phyloP scores from a whole-genome alignment of 306 rosid genomes.

The Parietaria judaica region DNA sequence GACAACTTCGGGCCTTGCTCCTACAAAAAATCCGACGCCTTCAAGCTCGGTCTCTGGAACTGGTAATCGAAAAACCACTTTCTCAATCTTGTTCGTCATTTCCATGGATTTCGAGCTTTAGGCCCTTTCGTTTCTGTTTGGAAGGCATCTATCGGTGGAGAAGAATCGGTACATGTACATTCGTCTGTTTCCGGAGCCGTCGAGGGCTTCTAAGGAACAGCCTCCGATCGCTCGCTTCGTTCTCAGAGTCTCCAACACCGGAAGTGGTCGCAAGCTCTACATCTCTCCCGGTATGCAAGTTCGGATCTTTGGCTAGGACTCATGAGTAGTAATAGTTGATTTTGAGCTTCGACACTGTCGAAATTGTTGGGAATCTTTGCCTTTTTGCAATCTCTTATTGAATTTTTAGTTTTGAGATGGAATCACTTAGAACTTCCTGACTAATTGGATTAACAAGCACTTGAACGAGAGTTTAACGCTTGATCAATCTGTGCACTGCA shows the following conservation, averaged over 20 bases:
- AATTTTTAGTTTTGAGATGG: too few relatives aligned
- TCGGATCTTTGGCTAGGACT: too few relatives aligned
- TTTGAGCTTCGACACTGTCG: too few relatives aligned
- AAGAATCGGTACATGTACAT: slow-evolving; percentile 58
- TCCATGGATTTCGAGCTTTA: slow-evolving; percentile 4
- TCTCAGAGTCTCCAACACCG: slow-evolving; percentile 52
- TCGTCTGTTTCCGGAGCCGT: slow-evolving; percentile 77
- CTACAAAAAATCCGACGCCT: slow-evolving; percentile 64
- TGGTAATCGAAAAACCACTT: slow-evolving; percentile 30
- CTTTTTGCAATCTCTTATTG: too few relatives aligned
- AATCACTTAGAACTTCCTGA: too few relatives aligned
- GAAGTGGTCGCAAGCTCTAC: slow-evolving; percentile 43
- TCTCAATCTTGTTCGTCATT: neutral
- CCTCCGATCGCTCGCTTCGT: slow-evolving; percentile 73
- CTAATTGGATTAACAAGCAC: too few relatives aligned
- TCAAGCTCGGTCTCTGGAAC: slow-evolving; percentile 85
- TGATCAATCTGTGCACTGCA: slow-evolving; percentile 14
- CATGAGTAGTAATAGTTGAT: too few relatives aligned
- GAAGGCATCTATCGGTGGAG: slow-evolving; percentile 54
- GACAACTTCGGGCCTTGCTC: slow-evolving; percentile 62
- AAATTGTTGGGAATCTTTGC: too few relatives aligned
- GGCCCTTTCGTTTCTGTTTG: neutral
- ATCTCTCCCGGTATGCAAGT: slow-evolving; percentile 51
- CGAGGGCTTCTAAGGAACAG: slow-evolving; percentile 52
- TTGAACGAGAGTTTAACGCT: slow-evolving; percentile 10